Base-by-base conservation (phyloP, 164 flowering plant genomes). In the Piper betle region DNA sequence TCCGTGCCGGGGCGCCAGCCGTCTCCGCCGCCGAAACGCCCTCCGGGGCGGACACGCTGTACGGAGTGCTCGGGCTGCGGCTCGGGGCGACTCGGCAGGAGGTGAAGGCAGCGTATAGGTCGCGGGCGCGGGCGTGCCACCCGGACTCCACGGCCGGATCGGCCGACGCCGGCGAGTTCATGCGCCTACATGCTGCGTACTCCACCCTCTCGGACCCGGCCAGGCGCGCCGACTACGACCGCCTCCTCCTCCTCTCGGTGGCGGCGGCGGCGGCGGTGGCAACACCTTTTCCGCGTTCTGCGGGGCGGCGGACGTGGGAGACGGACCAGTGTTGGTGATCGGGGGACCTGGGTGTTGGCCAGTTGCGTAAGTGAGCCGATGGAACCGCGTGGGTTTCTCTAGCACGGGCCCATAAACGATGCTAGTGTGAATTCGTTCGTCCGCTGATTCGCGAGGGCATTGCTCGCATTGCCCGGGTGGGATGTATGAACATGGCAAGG, bases 51-150 rank as follows among this genome's bases (percentile, higher is more conserved):
- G 58, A 74, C 16, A 83, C 96, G 13, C 79, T 80, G 3, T 86
- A 86, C 72, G 87, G 83, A 6, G 82, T 84, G 4, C 81, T 88
- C 12, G 91, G 96, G 55, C 65, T 88, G 3, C 73, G 58, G 18
- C 54, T 55, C 43, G 81, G 77, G 3, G 91, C 96, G 57, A 64
- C 87, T 55, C 62, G 60, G 56, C 78, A 78, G 52, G 93, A 86
- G 68, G 77, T 88, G 71, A 88, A 88, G 68, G 17, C 80, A 0
- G 96, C 96, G 12, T 88, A 86, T 64, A 59, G 91, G 39, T 69
- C 55, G 48, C 53, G 84, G 20, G 96, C 87, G 6, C 68, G 93
- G 40, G 74, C 63, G 3, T 52, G 76, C 60, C 96, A 88, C 59
- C 96, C 96, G 0, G 96, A 88, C 66, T 88, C 77, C 6, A 76